Evolutionary conservation across 768 basidiomycete genomes (phyloP), one percentile per base, ranked within the genome.

Genomic region (Trametes meyenii): DNA sequence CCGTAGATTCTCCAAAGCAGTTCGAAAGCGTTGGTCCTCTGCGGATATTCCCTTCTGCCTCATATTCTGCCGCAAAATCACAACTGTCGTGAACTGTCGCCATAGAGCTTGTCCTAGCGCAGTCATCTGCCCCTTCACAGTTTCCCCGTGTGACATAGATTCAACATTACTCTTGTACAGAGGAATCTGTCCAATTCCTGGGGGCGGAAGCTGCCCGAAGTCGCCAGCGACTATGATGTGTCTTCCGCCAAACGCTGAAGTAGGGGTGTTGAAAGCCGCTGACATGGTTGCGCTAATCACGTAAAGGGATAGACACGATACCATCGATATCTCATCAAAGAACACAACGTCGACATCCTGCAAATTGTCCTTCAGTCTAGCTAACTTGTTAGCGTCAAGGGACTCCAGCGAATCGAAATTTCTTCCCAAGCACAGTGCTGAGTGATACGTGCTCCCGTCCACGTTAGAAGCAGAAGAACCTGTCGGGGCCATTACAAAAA

Each of bases 401-500:
- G n/a, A n/a, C n/a, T n/a, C n/a, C n/a, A n/a, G n/a, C 45, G 6
- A 46, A 11, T 24, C 19, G 42, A 5, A 12, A 23, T 46, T 8
- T 46, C 4, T 23, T 46, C 14, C 19, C 6, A 46, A 16, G 4
- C 45, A 7, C 6, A 46, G 23, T 0, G 57, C 51, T 3, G 62
- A 66, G 35, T 70, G 69, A 45, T 70, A 70, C 0, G 69, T 70
- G 8, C 62, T 62, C 7, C 69, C 69, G 14, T 53, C 61, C 8
- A 70, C 58, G 2, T 66, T 26, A 21, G 59, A 38, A 14, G 45
- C 45, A 3, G 45, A 16, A 6, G 19, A 23, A 3, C 71, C 71
- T 1, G 72, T 74, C 4, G 71, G 70, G 6, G 64, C 69, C 13
- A 70, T 7, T 0, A 72, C 52, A 8, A 66, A 23, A 38, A 72